phyloP scores from a whole-genome alignment of 2,329 filamentous ascomycete genomes.

The Huntiella decipiens region DNA sequence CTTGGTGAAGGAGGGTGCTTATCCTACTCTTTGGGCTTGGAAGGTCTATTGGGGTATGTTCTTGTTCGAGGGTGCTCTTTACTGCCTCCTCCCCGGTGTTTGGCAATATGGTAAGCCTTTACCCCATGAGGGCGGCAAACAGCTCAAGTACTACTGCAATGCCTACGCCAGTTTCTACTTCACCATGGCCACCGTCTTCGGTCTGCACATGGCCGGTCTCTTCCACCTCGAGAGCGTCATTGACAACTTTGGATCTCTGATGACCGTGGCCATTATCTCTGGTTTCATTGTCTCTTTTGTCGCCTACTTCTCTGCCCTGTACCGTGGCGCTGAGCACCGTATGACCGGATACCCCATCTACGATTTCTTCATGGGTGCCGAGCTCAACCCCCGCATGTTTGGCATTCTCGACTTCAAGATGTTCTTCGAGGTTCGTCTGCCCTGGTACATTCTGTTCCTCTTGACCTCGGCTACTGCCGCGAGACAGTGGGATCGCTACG shows the following conservation, averaged over 20 bases:
- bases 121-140: slow-evolving; percentile 61
- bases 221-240: slow-evolving; percentile 86
- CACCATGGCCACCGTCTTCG: slow-evolving; percentile 52
- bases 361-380: slow-evolving; percentile 86
- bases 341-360: slow-evolving; percentile 79
- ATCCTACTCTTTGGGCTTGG: slow-evolving; percentile 69
- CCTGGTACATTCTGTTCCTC: slow-evolving; percentile 79
- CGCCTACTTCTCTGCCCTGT: slow-evolving; percentile 70
- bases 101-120: slow-evolving; percentile 78
- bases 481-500: slow-evolving; percentile 67
- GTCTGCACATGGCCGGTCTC: slow-evolving; percentile 60
- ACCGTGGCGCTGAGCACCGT: slow-evolving; percentile 66
- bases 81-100: slow-evolving; percentile 72
- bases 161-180: slow-evolving; percentile 73
- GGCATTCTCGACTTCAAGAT: slow-evolving; percentile 84
- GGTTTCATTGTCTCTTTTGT: slow-evolving; percentile 68
- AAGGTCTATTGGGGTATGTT: slow-evolving; percentile 89
- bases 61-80: slow-evolving; percentile 64
- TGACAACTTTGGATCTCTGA: slow-evolving; percentile 83
- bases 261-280: slow-evolving; percentile 83
- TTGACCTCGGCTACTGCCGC: slow-evolving; percentile 57
- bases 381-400: slow-evolving; percentile 76
- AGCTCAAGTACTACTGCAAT: slow-evolving; percentile 88
- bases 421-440: slow-evolving; percentile 86
- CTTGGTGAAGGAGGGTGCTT: slow-evolving; percentile 68